Percentiles rank a stretch among this genome's conserved stretches.
phyloP scores from a whole-genome alignment of 495 filamentous ascomycete genomes.

The Aspergillus bridgeri region DNA sequence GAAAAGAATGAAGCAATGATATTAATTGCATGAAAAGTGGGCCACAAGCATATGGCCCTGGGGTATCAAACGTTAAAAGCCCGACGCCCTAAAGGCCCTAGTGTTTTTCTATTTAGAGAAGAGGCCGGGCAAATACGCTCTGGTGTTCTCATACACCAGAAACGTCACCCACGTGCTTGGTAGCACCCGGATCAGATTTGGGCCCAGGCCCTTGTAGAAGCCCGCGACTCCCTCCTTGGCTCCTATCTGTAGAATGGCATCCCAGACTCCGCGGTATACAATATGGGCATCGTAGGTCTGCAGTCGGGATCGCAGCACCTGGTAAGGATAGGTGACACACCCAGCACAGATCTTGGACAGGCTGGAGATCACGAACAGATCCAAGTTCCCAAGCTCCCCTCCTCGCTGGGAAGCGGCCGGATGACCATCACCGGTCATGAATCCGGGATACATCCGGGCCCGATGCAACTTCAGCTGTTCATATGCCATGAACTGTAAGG shows the following conservation, averaged over 20 bases:
- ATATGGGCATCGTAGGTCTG: constrained; percentile 76
- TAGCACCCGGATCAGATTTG: constrained; percentile 82
- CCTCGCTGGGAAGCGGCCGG: constrained; percentile 11
- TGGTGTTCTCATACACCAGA: constrained; percentile 93
- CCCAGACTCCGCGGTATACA: constrained; percentile 63
- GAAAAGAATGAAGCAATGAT: background rate
- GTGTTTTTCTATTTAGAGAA: background rate
- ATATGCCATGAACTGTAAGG: constrained; percentile 94
- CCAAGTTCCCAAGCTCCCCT: constrained; percentile 62
- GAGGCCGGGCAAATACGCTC: constrained; percentile 36
- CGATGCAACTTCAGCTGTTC: constrained; percentile 74
- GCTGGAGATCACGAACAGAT: constrained; percentile 73
- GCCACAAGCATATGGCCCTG: background rate
- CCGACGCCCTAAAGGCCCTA: background rate
- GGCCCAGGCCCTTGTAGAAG: constrained; percentile 90
- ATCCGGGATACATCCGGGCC: constrained; percentile 10
- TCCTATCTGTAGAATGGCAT: constrained; percentile 73
- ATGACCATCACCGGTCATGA: background rate
- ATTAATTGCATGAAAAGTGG: background rate
- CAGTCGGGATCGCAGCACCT: constrained; percentile 80
- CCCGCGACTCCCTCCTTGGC: constrained; percentile 71
- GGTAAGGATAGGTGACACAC: constrained; percentile 86
- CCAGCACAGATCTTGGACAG: constrained; percentile 86
- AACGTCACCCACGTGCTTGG: constrained; percentile 98
- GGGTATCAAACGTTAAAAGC: background rate